These are phyloP conservation scores for Quaeritorhiza haematococci DNA, from an alignment of 371 early-diverging fungal species.

Conservation along the genomic window DNA sequence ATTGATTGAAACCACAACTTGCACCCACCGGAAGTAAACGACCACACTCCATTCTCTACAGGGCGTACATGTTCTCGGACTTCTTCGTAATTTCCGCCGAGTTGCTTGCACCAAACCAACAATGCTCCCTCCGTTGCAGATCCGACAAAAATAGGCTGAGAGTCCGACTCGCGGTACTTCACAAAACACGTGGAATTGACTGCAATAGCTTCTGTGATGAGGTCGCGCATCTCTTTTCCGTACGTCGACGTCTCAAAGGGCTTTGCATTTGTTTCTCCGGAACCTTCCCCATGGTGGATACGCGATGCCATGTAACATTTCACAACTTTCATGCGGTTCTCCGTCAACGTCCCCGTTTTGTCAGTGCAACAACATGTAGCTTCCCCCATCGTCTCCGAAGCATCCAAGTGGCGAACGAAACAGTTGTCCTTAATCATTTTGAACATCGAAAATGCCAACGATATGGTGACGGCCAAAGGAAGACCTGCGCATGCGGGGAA, in stretches of 20 bases:
- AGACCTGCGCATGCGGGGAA: too few species aligned
- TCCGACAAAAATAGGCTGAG: conserved; percentile 14
- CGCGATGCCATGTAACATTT: conserved; percentile 22
- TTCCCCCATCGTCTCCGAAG: conserved; percentile 92
- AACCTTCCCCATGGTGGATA: conserved; percentile 16
- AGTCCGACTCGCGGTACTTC: conserved; percentile 11
- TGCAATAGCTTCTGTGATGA: conserved; percentile 15
- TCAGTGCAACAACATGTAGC: conserved; percentile 88
- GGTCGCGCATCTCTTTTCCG: background rate
- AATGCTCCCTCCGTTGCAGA: conserved; percentile 29
- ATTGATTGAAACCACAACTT: too few species aligned
- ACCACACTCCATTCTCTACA: conserved; percentile 15
- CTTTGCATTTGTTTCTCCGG: conserved; percentile 13
- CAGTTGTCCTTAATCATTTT: conserved; percentile 85
- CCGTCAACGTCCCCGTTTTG: conserved; percentile 89
- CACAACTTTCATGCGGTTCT: conserved; percentile 85
- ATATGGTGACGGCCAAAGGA: conserved; percentile 92
- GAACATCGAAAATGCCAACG: conserved; percentile 81
- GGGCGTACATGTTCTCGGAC: background rate
- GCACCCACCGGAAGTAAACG: conserved; percentile 14
- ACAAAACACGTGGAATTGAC: conserved; percentile 27
- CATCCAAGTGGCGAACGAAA: conserved; percentile 86
- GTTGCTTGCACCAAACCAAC: conserved; percentile 9
- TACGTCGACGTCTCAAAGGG: conserved; percentile 6
- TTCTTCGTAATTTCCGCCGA: conserved; percentile 16